Evolutionary conservation across 176 grass and related monocot species (phyloP).

Genomic region (Zoysia japonica): DNA sequence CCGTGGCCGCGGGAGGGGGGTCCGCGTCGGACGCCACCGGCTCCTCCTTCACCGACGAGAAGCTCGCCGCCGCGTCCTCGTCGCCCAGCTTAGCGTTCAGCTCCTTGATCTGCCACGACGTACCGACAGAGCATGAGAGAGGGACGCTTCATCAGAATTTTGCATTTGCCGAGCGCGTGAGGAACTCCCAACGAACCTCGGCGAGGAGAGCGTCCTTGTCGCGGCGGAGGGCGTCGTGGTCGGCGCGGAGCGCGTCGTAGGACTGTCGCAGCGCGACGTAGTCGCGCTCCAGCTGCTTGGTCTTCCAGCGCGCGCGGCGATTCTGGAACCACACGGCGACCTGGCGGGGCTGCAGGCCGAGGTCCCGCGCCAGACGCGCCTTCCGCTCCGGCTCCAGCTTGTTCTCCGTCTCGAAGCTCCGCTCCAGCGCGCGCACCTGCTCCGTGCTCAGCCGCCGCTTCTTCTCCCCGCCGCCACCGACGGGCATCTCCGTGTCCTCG

Average conservation of each 20-base stretch:
- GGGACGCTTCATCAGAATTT: neutral
- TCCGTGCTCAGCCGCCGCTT: slow-evolving; percentile 70
- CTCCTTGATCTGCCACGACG: slow-evolving; percentile 53
- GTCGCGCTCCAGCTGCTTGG: slow-evolving; percentile 80
- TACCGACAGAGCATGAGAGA: neutral
- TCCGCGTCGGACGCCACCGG: slow-evolving; percentile 46
- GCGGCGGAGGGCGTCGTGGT: slow-evolving; percentile 56
- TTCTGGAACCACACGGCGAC: slow-evolving; percentile 94
- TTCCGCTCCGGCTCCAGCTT: slow-evolving; percentile 88
- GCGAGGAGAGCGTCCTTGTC: slow-evolving; percentile 62
- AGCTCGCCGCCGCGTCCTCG: slow-evolving; percentile 49
- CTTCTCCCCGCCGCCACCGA: slow-evolving; percentile 47
- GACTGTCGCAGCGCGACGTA: slow-evolving; percentile 52
- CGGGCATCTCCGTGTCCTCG: slow-evolving; percentile 26
- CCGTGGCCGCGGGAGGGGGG: slow-evolving; percentile 9
- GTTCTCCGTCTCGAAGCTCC: slow-evolving; percentile 80
- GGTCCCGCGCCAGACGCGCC: slow-evolving; percentile 61
- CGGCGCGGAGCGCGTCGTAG: slow-evolving; percentile 55
- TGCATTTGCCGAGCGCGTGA: neutral
- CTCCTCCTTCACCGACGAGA: slow-evolving; percentile 59
- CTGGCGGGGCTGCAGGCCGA: slow-evolving; percentile 78
- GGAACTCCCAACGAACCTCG: slow-evolving; percentile 25
- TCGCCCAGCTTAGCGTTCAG: slow-evolving; percentile 63
- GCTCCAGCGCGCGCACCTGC: slow-evolving; percentile 70
- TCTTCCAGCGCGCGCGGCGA: slow-evolving; percentile 83